Base-by-base conservation (phyloP, 2,329 filamentous ascomycete species). In the Balansia obtecta region DNA sequence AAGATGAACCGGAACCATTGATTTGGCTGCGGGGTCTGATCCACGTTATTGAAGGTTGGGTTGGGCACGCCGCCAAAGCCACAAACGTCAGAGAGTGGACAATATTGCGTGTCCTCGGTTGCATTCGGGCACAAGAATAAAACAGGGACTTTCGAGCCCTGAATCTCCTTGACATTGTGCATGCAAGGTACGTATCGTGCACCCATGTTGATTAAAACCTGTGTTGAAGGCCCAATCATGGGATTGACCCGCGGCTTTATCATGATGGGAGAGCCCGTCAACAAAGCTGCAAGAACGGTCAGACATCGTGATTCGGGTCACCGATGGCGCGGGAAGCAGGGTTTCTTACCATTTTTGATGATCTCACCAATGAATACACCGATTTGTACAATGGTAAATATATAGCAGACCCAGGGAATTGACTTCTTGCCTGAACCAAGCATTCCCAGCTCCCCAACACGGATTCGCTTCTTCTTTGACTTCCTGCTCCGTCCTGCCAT, bases 1-100 rank as follows among this genome's bases (percentile, higher is more conserved):
- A 85, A 72, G 62, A 98, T 96, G 71, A 98, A 97, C 53, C 93
- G 86, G 69, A 80, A 98, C 93, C 93, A 98, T 66, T 98, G 93
- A 63, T 97, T 83, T 0, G 93, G 93, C 53, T 80, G 75, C 2
- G 84, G 75, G 10, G 55, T 69, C 59, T 77, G 72, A 50, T 71
- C 57, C 30, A 65, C 62, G 50, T 74, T 63, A 49, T 83, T 74
- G 58, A 80, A 75, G 2, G 72, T 62, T 9, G 86, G 85, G 55
- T 89, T 79, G 0, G 82, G 83, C 6, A 89, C 53, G 53, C 85
- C 85, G 51, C 75, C 75, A 60, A 96, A 93, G 30, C 90, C 90
- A 65, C 93, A 98, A 15, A 95, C 76, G 15, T 91, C 71, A 10
- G 81, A 83, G 10, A 98, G 77, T 0, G 80, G 75, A 68, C 93